Evolutionary conservation across 2,329 filamentous ascomycete genomes (phyloP).

Genomic region (Boeremia exigua): DNA sequence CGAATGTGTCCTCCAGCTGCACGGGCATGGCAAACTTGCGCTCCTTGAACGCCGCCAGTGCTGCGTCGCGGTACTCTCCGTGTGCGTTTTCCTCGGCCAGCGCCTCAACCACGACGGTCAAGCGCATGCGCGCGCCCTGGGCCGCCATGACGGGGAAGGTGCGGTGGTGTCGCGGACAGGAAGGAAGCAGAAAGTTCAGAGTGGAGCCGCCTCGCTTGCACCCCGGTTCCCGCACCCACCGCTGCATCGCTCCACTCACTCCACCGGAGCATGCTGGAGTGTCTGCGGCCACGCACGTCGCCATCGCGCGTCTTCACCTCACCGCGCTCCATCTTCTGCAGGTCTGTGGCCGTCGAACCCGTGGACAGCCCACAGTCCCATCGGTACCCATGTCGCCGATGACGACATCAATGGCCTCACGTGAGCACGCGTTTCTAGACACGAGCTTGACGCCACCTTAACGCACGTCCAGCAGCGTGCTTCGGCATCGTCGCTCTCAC

Average conservation of each 20-base stretch:
- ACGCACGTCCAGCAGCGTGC: no score
- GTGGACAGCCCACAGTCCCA: neutral
- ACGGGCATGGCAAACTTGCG: conserved; percentile 45
- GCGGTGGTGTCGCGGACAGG: neutral
- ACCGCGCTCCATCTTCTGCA: no score
- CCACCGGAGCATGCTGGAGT: no score
- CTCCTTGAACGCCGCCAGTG: conserved; percentile 38
- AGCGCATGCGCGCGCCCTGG: conserved; percentile 31
- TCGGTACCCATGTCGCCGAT: no score
- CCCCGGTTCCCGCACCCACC: neutral
- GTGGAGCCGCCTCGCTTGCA: conserved; percentile 3
- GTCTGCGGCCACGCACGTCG: no score
- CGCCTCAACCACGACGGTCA: conserved; percentile 39
- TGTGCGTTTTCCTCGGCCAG: conserved; percentile 32
- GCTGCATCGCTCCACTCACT: no score
- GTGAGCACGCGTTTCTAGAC: no score
- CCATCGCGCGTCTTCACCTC: no score
- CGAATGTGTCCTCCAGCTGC: conserved; percentile 35
- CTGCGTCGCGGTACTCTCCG: conserved; percentile 22
- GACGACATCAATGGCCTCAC: no score
- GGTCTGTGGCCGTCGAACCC: neutral
- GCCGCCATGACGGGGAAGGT: conserved; percentile 13
- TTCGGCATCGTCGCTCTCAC: no score
- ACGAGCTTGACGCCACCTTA: no score
- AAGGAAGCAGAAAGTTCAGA: conserved; percentile 5